These are phyloP conservation scores for Salvia hispanica DNA, from an alignment of 257 asterid species.

Conservation along the genomic window DNA sequence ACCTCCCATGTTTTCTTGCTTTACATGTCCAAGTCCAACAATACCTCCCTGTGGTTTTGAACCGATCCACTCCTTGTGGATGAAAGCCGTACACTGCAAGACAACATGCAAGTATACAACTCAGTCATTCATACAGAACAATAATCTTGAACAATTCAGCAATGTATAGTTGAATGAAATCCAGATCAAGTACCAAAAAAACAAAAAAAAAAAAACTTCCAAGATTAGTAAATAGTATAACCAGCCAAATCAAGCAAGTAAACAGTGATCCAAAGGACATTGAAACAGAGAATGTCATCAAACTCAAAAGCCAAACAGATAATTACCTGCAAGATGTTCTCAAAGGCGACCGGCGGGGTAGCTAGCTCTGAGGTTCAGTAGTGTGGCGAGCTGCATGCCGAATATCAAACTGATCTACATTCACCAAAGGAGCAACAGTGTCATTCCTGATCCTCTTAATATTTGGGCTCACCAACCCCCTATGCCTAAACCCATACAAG, in stretches of 20 bases:
- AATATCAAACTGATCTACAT: constrained; percentile 79
- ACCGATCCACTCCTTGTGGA: constrained; percentile 30
- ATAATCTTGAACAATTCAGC: background rate
- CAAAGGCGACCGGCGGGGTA: constrained; percentile 16
- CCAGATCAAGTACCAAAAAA: background rate
- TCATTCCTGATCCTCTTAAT: constrained; percentile 88
- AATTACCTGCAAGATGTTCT: constrained; percentile 47
- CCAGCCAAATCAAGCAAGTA: constrained; percentile 21
- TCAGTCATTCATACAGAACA: background rate
- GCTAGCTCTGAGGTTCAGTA: constrained; percentile 54
- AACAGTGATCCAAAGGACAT: constrained; percentile 14
- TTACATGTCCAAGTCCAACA: constrained; percentile 33
- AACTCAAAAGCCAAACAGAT: constrained; percentile 25
- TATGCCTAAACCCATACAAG: constrained; percentile 88
- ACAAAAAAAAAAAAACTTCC: constrained; percentile 1
- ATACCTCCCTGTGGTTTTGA: constrained; percentile 33
- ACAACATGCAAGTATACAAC: background rate
- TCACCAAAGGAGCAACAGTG: constrained; percentile 59
- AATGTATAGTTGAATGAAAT: background rate
- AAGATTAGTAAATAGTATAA: background rate
- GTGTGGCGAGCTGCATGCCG: constrained; percentile 55
- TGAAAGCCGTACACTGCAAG: constrained; percentile 33
- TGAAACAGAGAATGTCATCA: background rate
- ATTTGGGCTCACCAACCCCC: constrained; percentile 90
- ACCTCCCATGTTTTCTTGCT: constrained; percentile 41